These are phyloP conservation scores for Wickerhamiella domercqiae DNA, from an alignment of 805 yeast species.

Conservation along the genomic window DNA sequence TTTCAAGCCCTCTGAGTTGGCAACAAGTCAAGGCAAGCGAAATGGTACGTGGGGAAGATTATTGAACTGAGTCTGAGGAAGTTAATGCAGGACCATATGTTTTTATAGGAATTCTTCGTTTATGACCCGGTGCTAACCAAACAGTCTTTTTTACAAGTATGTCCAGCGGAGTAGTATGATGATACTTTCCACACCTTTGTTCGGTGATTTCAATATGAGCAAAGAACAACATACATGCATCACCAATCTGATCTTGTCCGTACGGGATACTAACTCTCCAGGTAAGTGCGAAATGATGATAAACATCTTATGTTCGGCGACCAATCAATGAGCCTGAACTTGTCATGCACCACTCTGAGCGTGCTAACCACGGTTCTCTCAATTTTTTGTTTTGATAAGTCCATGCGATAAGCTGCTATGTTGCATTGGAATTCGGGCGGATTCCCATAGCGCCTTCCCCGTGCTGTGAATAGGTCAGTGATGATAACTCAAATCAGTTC, in stretches of 20 bases:
- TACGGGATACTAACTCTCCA: slow-evolving; percentile 1
- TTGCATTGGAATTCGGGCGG: slow-evolving; percentile 8
- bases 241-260: slow-evolving; percentile 18
- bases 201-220: slow-evolving; percentile 15
- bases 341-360: slow-evolving; percentile 3
- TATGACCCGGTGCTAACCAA: slow-evolving; percentile 14
- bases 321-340: slow-evolving; percentile 2
- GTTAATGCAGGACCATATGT: slow-evolving; percentile 21
- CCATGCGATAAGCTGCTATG: background rate
- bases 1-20: too few species aligned
- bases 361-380: too few species aligned
- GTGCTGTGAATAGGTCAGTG: slow-evolving; percentile 7
- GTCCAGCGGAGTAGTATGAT: slow-evolving; percentile 1
- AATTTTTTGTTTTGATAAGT: too few species aligned
- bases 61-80: slow-evolving; percentile 18
- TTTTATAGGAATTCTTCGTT: slow-evolving; percentile 22
- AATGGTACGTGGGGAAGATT: slow-evolving; percentile 13
- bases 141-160: background rate
- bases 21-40: too few species aligned
- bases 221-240: slow-evolving; percentile 18
- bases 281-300: slow-evolving; percentile 3
- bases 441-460: slow-evolving; percentile 2
- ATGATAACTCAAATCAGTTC: slow-evolving; percentile 20
- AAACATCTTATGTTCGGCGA: slow-evolving; percentile 1
- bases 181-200: slow-evolving; percentile 3